Conservation (phyloP, 441 rosid genomes). For the Manihot esculenta region DNA sequence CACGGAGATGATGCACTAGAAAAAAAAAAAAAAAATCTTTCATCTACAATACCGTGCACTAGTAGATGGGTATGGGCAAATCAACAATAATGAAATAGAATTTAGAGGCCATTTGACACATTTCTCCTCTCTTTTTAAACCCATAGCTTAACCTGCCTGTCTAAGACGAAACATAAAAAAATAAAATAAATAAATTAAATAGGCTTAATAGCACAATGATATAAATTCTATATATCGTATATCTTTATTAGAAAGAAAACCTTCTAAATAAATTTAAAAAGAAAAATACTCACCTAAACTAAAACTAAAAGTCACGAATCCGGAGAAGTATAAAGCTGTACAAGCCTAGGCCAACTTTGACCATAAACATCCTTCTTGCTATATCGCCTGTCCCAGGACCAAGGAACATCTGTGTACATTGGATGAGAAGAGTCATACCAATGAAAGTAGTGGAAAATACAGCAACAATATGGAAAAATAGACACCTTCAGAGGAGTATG, state of each 20-base stretch:
- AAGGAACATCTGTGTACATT: conserved; percentile 75
- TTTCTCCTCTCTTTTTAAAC: no score
- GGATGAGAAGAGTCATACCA: conserved; percentile 14
- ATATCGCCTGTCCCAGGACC: conserved; percentile 92
- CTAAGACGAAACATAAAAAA: no score
- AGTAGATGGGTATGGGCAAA: no score
- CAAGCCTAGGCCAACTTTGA: conserved; percentile 73
- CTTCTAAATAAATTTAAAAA: not conserved
- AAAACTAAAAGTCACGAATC: conserved; percentile 14
- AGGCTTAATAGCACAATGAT: no score
- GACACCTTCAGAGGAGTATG: conserved; percentile 69
- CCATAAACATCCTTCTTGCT: conserved; percentile 81
- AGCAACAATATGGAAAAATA: not conserved
- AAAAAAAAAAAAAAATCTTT: no score
- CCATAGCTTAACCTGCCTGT: no score
- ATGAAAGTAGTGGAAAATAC: not conserved
- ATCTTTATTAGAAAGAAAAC: not conserved
- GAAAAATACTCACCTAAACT: not conserved
- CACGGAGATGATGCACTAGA: no score
- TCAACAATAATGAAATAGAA: no score
- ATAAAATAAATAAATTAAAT: no score
- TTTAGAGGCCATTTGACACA: no score
- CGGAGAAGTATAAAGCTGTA: conserved; percentile 34
- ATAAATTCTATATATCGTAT: no score
- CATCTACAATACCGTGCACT: no score